phyloP scores from a whole-genome alignment of 495 filamentous ascomycete genomes.

The Lasiosphaeria hispida region DNA sequence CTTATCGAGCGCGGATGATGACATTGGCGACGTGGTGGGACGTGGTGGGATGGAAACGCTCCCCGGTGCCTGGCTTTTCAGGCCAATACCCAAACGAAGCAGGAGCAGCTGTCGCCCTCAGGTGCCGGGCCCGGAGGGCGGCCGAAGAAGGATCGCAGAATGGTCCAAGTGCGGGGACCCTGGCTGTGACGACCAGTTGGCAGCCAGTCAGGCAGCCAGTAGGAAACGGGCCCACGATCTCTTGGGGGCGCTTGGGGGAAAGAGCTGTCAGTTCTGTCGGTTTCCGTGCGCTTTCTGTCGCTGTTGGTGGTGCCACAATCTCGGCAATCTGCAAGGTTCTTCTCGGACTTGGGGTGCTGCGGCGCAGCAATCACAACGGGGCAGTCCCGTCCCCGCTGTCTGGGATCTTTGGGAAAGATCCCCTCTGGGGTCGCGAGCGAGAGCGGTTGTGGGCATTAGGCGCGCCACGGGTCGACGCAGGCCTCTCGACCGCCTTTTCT shows the following conservation, averaged over 20 bases:
- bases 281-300: too few relatives aligned
- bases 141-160: neutral
- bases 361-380: conserved; percentile 10
- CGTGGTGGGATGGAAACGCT: too few relatives aligned
- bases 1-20: too few relatives aligned
- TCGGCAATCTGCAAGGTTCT: conserved; percentile 23
- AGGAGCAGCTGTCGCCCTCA: too few relatives aligned
- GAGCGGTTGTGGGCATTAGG: neutral
- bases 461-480: neutral
- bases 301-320: conserved; percentile 4
- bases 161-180: neutral
- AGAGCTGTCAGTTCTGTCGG: neutral
- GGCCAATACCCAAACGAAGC: too few relatives aligned
- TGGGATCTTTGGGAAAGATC: too few relatives aligned
- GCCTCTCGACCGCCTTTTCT: conserved; percentile 5
- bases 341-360: conserved; percentile 3
- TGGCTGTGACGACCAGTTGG: neutral
- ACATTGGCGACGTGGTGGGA: too few relatives aligned
- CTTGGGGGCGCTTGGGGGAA: neutral
- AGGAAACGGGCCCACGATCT: neutral
- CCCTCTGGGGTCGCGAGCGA: neutral
- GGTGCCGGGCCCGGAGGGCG: neutral
- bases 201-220: too few relatives aligned
- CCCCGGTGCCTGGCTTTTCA: too few relatives aligned
- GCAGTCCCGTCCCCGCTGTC: neutral